Evolutionary conservation across 2,329 filamentous ascomycete species (phyloP).

Genomic region (Aspergillus japonicus): DNA sequence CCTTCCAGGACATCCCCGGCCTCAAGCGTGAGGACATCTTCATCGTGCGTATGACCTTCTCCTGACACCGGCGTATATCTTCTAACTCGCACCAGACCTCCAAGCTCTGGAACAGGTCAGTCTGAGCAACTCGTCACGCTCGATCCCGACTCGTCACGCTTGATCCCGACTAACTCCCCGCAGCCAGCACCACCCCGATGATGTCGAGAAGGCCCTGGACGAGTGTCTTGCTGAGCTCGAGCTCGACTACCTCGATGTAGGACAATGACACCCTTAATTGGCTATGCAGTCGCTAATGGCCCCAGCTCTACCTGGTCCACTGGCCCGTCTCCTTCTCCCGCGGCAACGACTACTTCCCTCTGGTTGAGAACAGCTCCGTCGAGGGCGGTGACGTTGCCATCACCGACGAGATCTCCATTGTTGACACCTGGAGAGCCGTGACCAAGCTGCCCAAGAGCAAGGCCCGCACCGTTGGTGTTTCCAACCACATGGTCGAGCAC

Average conservation of each 20-base stretch:
- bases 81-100: slow-evolving; percentile 44
- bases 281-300: slow-evolving; percentile 7
- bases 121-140: neutral
- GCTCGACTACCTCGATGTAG: slow-evolving; percentile 56
- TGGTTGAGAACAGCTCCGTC: slow-evolving; percentile 35
- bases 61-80: neutral
- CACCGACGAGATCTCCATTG: slow-evolving; percentile 43
- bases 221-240: slow-evolving; percentile 52
- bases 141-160: neutral
- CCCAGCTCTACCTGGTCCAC: slow-evolving; percentile 45
- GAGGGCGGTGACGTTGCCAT: slow-evolving; percentile 44
- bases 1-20: slow-evolving; percentile 39
- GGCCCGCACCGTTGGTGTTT: slow-evolving; percentile 43
- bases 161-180: neutral
- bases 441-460: slow-evolving; percentile 45
- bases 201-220: slow-evolving; percentile 53
- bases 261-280: slow-evolving; percentile 27
- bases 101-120: slow-evolving; percentile 58
- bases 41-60: slow-evolving; percentile 28
- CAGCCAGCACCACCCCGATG: slow-evolving; percentile 48
- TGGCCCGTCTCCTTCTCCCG: slow-evolving; percentile 46
- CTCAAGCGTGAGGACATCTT: slow-evolving; percentile 44
- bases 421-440: slow-evolving; percentile 49
- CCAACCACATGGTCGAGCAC: slow-evolving; percentile 41
- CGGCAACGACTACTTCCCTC: slow-evolving; percentile 48